phyloP scores from a whole-genome alignment of 305 asterid species.

The Fraxinus baroniana region DNA sequence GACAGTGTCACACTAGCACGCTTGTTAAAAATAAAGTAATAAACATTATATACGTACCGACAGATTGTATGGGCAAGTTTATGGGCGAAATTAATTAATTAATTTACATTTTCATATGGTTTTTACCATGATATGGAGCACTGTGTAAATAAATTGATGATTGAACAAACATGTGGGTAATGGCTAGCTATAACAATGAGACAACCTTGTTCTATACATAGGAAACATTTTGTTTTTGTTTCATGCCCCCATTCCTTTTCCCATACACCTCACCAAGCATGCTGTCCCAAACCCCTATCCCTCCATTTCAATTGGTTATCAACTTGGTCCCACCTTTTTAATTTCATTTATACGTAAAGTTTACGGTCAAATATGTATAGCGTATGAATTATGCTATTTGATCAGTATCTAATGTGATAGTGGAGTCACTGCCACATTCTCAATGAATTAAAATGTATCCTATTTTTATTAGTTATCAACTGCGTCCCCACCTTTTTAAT shows the following conservation, averaged over 20 bases:
- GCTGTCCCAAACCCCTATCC: constrained; percentile 36
- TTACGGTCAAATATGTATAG: neutral
- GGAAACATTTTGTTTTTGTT: constrained; percentile 55
- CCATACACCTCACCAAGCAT: constrained; percentile 20
- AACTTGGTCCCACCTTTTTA: neutral
- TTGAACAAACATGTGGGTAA: constrained; percentile 39
- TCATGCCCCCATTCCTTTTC: constrained; percentile 26
- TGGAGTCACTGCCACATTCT: too few species aligned
- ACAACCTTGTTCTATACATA: constrained; percentile 40
- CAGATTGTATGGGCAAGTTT: constrained; percentile 36
- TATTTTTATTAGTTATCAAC: neutral
- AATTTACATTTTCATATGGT: constrained; percentile 7
- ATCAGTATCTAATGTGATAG: neutral
- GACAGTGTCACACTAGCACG: constrained; percentile 19
- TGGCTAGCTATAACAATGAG: constrained; percentile 34
- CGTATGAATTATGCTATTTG: too few species aligned
- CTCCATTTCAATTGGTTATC: neutral
- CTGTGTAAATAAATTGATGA: constrained; percentile 28
- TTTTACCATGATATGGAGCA: constrained; percentile 21
- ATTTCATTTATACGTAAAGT: neutral
- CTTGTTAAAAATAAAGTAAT: constrained; percentile 1
- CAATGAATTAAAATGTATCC: too few species aligned
- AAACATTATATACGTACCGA: neutral
- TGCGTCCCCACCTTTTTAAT: neutral
- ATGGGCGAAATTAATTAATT: constrained; percentile 28